Evolutionary conservation across 78 protist species (phyloP), one percentile per base, ranked within the genome.

Genomic region (Monosiga brevicollis): DNA sequence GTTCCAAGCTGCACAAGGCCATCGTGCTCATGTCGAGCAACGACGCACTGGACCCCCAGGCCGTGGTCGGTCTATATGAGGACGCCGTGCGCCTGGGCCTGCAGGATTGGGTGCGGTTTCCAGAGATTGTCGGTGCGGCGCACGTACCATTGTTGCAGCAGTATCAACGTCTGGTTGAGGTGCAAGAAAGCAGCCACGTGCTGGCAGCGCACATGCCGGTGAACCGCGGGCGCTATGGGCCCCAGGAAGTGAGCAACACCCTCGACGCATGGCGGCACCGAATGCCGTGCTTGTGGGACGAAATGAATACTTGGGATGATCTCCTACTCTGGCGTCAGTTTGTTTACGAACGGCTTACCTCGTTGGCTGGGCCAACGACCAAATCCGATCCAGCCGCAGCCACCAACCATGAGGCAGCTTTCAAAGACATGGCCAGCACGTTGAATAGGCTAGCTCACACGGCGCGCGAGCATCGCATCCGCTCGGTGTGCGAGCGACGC

Each of bases 211-310:
- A 1, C 39, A 1, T 39, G 34, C 9, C 54, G 37, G 20, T 2
- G 23, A 24, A 2, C 34, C n/a, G 25, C 32, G 3, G 3, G 72
- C 40, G 20, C 26, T 10, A 22, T 2, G 1, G 15, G 15, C 24
- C 38, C 2, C 74, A 90, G 32, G 91, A 90, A 2, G 76, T 90
- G 22, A 55, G 80, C 36, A 70, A 80, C 23, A 83, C 87, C 32
- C 85, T 94, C 41, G 39, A 42, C 37, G 86, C 82, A 36, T 91
- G 94, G 94, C 73, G 90, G 25, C 91, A 88, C n/a, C 82, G 94
- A 25, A 73, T 86, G 39, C 91, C 91, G 55, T 83, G 81, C 41
- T 71, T 73, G 38, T 88, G 86, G 76, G 94, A 88, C 20, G 90
- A 83, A 32, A 29, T 88, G 15, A 39, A 32, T 20, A 77, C 81